Evolutionary conservation across 306 rosid species (phyloP), one percentile per base, ranked within the genome.

Genomic region (Vigna unguiculata): DNA sequence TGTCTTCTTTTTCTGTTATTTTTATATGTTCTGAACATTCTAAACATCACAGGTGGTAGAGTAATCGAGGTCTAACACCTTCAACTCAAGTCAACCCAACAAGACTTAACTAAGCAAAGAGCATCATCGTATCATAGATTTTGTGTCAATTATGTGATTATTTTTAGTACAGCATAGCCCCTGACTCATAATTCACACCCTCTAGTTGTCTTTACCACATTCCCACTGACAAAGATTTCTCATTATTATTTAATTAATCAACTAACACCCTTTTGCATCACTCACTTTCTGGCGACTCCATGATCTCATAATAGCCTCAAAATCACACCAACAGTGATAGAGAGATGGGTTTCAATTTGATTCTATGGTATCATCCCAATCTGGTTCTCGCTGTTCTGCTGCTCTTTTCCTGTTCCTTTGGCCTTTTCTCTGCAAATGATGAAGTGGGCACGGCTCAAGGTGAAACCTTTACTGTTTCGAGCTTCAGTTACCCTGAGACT

Each of bases 381-480:
- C 36, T 71, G 84, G 58, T 86, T 86, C 82, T 82, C 64, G 38
- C 68, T 76, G 74, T 83, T 21, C 40, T 78, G 60, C 17, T 90
- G 53, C 75, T 85, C 41, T 79, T 68, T 79, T 59, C 84, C 12
- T 81, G 69, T 72, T 78, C 73, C 24, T 79, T 86, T 24, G 80
- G 84, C 46, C 47, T 41, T 57, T 85, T 70, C 80, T 72, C 54
- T 76, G 85, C 87, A 3, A 53, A 54, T 55, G 84, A 52, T 70
- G 83, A 90, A 65, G 63, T 49, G 72, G 83, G 65, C 69, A 80
- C 80, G 4, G 83, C 28, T 78, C 82, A 80, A 17, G 85, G 53
- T 77, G 84, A 81, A 75, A 87, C 86, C 86, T 88, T 90, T 83
- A 92, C 87, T 32, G 67, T 90, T 78, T 92, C 96, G 51, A 88